phyloP scores from a whole-genome alignment of 2,329 filamentous ascomycete species.

The Aphanocladium album region DNA sequence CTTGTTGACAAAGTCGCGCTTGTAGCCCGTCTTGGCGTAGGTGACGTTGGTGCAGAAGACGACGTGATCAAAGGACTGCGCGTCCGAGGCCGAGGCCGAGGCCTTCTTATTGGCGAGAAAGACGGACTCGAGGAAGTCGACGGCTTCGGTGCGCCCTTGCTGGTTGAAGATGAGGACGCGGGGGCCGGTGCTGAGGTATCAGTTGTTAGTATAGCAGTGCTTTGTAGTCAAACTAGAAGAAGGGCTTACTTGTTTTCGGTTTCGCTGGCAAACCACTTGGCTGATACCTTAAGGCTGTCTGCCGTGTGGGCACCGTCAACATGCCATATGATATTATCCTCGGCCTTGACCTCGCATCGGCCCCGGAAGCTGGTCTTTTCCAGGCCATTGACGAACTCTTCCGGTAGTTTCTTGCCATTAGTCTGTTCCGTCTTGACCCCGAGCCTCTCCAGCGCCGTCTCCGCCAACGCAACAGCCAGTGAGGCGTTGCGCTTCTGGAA shows the following conservation, averaged over 20 bases:
- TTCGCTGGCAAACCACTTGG: slow-evolving; percentile 70
- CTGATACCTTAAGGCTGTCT: slow-evolving; percentile 79
- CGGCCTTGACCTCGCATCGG: slow-evolving; percentile 61
- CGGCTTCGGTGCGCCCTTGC: slow-evolving; percentile 51
- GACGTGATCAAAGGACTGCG: slow-evolving; percentile 59
- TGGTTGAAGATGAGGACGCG: slow-evolving; percentile 84
- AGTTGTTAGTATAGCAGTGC: not conserved
- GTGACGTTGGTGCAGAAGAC: slow-evolving; percentile 79
- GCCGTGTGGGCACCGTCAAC: slow-evolving; percentile 91
- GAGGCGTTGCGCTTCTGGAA: slow-evolving; percentile 58
- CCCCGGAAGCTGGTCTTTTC: slow-evolving; percentile 73
- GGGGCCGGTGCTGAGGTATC: slow-evolving; percentile 27
- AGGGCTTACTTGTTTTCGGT: slow-evolving; percentile 27
- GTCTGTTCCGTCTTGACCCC: slow-evolving; percentile 23
- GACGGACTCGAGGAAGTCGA: slow-evolving; percentile 49
- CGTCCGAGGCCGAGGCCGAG: slow-evolving; percentile 17
- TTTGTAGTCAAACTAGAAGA: not conserved
- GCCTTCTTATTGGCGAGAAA: slow-evolving; percentile 28
- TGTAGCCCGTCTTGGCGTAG: slow-evolving; percentile 46
- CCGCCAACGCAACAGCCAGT: slow-evolving; percentile 48
- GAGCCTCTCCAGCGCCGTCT: slow-evolving; percentile 42
- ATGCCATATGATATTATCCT: slow-evolving; percentile 66
- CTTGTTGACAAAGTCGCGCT: slow-evolving; percentile 53
- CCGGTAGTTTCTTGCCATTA: slow-evolving; percentile 41
- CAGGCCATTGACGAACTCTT: slow-evolving; percentile 66